These are phyloP conservation scores for Basipetospora sp. DNA, from an alignment of 2,329 filamentous ascomycete genomes.

Conservation along the genomic window DNA sequence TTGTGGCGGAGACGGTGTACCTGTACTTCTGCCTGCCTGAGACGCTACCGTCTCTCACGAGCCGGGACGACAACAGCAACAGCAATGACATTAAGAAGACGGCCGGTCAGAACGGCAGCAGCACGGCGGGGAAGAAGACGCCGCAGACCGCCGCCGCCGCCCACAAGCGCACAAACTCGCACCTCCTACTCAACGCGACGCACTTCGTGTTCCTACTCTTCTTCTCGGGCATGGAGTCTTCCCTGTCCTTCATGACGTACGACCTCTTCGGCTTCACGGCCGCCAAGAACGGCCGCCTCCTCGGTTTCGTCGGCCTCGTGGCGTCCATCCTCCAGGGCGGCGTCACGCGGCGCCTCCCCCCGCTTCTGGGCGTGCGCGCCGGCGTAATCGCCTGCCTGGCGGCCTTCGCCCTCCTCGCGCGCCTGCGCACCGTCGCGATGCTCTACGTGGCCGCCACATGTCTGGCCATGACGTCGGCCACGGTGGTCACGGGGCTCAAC, in stretches of 20 bases:
- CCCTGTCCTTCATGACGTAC: slow-evolving; percentile 91
- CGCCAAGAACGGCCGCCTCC: slow-evolving; percentile 64
- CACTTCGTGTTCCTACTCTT: slow-evolving; percentile 90
- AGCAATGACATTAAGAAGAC: slow-evolving; percentile 10
- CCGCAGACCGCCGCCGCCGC: slow-evolving; percentile 10
- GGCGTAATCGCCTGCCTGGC: slow-evolving; percentile 64
- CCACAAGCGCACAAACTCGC: slow-evolving; percentile 67
- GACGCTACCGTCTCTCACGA: slow-evolving; percentile 53
- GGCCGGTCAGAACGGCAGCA: slow-evolving; percentile 12
- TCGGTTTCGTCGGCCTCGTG: slow-evolving; percentile 82
- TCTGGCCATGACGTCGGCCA: slow-evolving; percentile 79
- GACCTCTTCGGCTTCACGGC: slow-evolving; percentile 77
- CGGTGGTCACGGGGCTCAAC: slow-evolving; percentile 87
- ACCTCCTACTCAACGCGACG: slow-evolving; percentile 64
- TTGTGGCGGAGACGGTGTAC: slow-evolving; percentile 77
- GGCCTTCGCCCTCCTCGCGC: slow-evolving; percentile 67
- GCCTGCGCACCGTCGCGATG: slow-evolving; percentile 49
- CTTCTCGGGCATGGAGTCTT: slow-evolving; percentile 97
- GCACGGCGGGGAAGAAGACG: slow-evolving; percentile 11
- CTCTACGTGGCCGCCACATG: slow-evolving; percentile 74
- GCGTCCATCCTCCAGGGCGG: slow-evolving; percentile 86
- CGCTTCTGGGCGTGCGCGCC: slow-evolving; percentile 62
- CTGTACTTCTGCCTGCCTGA: slow-evolving; percentile 75
- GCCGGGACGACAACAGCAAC: not conserved
- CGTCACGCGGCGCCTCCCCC: slow-evolving; percentile 73